phyloP scores from a whole-genome alignment of 2,329 filamentous ascomycete genomes.

The Colletotrichum nymphaeae region DNA sequence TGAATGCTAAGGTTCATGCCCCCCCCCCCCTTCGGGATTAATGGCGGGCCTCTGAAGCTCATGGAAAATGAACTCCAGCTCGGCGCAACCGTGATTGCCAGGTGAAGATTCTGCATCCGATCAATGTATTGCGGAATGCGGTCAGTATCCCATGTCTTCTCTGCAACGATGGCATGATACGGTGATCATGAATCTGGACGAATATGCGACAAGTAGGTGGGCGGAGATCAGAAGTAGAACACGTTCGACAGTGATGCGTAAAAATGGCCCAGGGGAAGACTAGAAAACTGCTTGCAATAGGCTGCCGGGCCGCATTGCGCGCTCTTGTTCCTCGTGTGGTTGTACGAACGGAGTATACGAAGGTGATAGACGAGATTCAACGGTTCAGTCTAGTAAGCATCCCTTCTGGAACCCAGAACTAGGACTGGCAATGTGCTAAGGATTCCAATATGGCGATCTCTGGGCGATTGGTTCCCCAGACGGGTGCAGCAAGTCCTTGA shows the following conservation, averaged over 20 bases:
- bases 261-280: background rate
- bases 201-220: constrained; percentile 3
- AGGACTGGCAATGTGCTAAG: background rate
- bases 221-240: background rate
- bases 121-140: background rate
- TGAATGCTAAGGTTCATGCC: constrained; percentile 7
- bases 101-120: background rate
- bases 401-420: background rate
- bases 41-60: background rate
- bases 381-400: background rate
- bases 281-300: background rate
- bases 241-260: constrained; percentile 1
- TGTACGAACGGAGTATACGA: too few species aligned
- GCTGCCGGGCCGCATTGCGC: constrained; percentile 5
- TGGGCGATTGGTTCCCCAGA: background rate
- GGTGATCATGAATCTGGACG: background rate
- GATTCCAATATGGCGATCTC: background rate
- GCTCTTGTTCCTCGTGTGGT: background rate
- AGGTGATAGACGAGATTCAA: background rate
- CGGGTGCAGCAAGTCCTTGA: background rate
- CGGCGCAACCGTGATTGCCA: background rate
- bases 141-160: background rate
- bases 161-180: background rate
- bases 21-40: background rate
- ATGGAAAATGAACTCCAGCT: background rate